Evolutionary conservation across 2,329 filamentous ascomycete species (phyloP).

Genomic region (Cladobotryum protrusum): DNA sequence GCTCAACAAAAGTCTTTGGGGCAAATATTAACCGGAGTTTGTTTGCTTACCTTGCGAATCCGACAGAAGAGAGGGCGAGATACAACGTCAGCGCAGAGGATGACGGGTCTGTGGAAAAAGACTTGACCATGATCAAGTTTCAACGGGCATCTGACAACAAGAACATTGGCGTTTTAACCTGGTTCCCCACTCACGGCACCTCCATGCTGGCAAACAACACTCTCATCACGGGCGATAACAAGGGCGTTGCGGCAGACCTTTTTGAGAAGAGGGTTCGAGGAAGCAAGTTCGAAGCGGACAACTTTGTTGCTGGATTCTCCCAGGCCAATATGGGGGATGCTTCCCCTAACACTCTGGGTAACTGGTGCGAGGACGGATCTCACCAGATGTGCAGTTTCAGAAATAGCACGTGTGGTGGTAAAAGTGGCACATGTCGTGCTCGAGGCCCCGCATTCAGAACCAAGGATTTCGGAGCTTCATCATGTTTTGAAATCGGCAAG

Average conservation of each 20-base stretch:
- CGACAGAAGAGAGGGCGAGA: constrained; percentile 59
- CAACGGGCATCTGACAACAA: constrained; percentile 63
- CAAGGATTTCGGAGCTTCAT: constrained; percentile 64
- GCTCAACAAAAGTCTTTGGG: constrained; percentile 53
- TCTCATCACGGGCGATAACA: constrained; percentile 83
- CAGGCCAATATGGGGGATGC: constrained; percentile 89
- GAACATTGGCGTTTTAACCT: constrained; percentile 75
- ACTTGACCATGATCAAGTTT: constrained; percentile 71
- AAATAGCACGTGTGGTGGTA: constrained; percentile 72
- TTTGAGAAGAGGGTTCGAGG: constrained; percentile 66
- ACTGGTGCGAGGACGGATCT: constrained; percentile 79
- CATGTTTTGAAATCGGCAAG: constrained; percentile 68
- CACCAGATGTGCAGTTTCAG: constrained; percentile 62
- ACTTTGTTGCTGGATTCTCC: constrained; percentile 84
- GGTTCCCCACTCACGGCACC: constrained; percentile 87
- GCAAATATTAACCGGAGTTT: constrained; percentile 81
- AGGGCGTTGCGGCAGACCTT: constrained; percentile 78
- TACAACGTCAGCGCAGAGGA: constrained; percentile 45
- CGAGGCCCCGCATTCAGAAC: constrained; percentile 61
- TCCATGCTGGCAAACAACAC: constrained; percentile 89
- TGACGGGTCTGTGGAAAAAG: constrained; percentile 58
- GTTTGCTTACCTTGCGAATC: constrained; percentile 79
- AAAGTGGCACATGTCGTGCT: constrained; percentile 61
- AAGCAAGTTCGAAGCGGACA: constrained; percentile 48
- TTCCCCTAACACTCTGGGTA: constrained; percentile 75